phyloP scores from a whole-genome alignment of 2,329 filamentous ascomycete species.

The Bipolaris oryzae region DNA sequence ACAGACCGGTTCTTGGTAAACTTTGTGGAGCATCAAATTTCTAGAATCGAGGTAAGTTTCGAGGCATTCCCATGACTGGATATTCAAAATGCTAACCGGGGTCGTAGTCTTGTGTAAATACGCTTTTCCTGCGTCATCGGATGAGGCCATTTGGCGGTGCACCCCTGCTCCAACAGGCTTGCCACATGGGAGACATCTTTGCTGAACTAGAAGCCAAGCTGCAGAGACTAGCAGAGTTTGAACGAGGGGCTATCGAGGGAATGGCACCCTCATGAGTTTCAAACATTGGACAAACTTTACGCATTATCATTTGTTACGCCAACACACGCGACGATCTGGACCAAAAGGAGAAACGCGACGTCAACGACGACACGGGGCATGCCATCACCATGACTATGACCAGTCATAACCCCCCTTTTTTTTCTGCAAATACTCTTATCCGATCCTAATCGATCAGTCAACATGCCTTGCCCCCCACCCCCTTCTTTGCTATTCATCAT shows the following conservation, averaged over 20 bases:
- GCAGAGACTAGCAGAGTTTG: conserved; percentile 62
- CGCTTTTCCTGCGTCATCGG: conserved; percentile 78
- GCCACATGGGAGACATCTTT: conserved; percentile 77
- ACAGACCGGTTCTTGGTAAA: conserved; percentile 87
- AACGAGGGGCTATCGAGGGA: conserved; percentile 35
- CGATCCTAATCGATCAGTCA: conserved; percentile 1
- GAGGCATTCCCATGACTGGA: neutral
- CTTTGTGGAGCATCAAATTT: conserved; percentile 93
- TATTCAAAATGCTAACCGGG: conserved; percentile 26
- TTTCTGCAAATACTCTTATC: neutral
- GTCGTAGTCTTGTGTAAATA: conserved; percentile 76
- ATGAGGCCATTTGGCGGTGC: conserved; percentile 71
- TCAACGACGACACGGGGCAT: neutral
- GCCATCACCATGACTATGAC: neutral
- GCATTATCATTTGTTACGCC: neutral
- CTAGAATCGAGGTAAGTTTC: conserved; percentile 83
- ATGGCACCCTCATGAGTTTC: conserved; percentile 33
- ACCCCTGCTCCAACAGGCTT: conserved; percentile 72
- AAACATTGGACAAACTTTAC: neutral
- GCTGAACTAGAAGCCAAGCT: conserved; percentile 65
- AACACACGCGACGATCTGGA: neutral
- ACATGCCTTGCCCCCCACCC: neutral
- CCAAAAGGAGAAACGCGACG: neutral
- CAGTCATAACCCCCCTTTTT: neutral
- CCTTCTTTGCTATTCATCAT: neutral